Base-by-base conservation (phyloP, 2,329 filamentous ascomycete genomes). In the Pseudocercospora pini-densiflorae region DNA sequence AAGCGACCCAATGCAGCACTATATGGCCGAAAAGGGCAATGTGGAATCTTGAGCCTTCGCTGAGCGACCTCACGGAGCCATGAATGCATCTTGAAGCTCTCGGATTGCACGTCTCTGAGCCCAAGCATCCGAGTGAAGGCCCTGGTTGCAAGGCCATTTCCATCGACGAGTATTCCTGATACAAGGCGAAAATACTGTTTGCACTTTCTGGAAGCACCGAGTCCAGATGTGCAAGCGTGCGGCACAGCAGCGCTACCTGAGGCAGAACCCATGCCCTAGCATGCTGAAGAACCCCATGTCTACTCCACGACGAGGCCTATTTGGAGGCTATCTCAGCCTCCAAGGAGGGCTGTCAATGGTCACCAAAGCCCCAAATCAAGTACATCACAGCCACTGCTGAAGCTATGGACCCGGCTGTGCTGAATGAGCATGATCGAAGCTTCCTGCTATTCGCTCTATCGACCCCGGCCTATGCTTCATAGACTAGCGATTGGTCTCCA, bases 241-340 rank as follows among this genome's bases (percentile, higher is more conserved):
- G 51, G 23, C 51, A 54, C 51, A 54, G 51, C 51, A 29, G 51
- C 51, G 23, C 51, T 54, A 27, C 51, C 23, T 29, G 51, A 29
- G 9, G 51, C 21, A 27, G 21, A 31, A 54, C 24, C 51, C 16
- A 54, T 54, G 51, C 24, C 31, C 10, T 16, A 24, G 51, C 24
- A 54, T 29, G 31, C 31, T 33, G 10, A 12, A 33, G 31, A 5
- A 2, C 31, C 31, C 9, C 31, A 12, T 33, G 10, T 33, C 9
- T 33, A 33, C 31, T 33, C 10, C 31, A 33, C 31, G 31, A 12
- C 10, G 31, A 33, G 31, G 10, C 31, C 31, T 12, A 33, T 33
- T 33, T 5, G 31, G 10, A 5, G 31, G 4, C 31, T 33, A 1
- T 33, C 12, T 33, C 31, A 33, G 7, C 31, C 12, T 5, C 31